Conservation (phyloP, 306 rosid genomes). For the Fagus sylvatica region DNA sequence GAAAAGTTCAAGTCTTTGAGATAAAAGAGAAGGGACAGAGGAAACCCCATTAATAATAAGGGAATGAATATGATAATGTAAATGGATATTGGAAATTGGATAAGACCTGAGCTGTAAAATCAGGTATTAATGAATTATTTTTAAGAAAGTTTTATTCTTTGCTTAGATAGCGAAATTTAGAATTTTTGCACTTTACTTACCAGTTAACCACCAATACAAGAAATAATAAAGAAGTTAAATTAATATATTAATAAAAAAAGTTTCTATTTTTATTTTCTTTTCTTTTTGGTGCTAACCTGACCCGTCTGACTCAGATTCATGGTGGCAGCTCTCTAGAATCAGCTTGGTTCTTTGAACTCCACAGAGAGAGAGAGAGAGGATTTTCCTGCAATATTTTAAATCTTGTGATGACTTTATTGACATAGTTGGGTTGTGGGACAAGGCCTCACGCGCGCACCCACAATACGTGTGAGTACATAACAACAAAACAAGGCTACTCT, state of each 20-base stretch:
- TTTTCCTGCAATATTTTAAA: constrained; percentile 9
- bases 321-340: not conserved
- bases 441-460: constrained; percentile 9
- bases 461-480: too few species aligned
- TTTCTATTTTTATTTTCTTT: not conserved
- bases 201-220: not conserved
- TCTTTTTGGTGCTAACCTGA: not conserved
- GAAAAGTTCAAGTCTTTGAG: not conserved
- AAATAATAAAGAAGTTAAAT: not conserved
- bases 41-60: constrained; percentile 5
- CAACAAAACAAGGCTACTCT: too few species aligned
- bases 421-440: not conserved
- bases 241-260: not conserved
- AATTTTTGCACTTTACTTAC: not conserved
- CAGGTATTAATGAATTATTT: not conserved
- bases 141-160: constrained; percentile 11
- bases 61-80: constrained; percentile 9
- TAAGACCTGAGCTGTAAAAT: constrained; percentile 36
- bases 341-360: too few species aligned
- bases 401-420: not conserved
- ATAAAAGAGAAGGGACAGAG: not conserved
- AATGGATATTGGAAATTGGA: not conserved
- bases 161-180: constrained; percentile 9
- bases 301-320: not conserved
- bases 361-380: not conserved